Evolutionary conservation across 2,329 filamentous ascomycete species (phyloP).

Genomic region (Epichloe amarillans): DNA sequence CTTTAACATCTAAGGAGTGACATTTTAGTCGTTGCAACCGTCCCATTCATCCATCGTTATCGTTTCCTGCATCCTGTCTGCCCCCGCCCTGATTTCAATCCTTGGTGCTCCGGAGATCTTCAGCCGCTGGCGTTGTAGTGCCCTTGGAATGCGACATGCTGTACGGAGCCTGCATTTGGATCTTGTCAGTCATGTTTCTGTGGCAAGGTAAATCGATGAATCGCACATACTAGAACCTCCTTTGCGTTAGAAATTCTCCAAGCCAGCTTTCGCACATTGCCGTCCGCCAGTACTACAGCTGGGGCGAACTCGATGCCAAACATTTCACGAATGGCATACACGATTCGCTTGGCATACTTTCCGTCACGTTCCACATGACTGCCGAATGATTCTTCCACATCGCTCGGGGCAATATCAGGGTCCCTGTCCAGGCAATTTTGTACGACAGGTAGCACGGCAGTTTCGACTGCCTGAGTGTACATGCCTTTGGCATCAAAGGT

Average conservation of each 20-base stretch:
- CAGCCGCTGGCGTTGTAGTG: slow-evolving; percentile 42
- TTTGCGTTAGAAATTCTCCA: slow-evolving; percentile 96
- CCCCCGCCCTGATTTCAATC: background rate
- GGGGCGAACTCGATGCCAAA: slow-evolving; percentile 93
- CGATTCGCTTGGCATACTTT: slow-evolving; percentile 79
- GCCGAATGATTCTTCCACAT: slow-evolving; percentile 71
- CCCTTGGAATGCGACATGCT: slow-evolving; percentile 56
- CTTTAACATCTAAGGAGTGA: too few relatives aligned
- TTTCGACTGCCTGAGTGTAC: slow-evolving; percentile 59
- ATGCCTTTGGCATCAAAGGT: slow-evolving; percentile 44
- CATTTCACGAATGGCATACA: slow-evolving; percentile 93
- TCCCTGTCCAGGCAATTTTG: slow-evolving; percentile 89
- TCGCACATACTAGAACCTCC: slow-evolving; percentile 65
- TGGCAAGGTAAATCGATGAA: background rate
- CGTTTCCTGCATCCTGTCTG: background rate
- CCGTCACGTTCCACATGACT: slow-evolving; percentile 71
- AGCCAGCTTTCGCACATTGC: slow-evolving; percentile 76
- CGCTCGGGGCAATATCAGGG: slow-evolving; percentile 75
- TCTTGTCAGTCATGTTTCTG: background rate
- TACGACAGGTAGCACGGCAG: slow-evolving; percentile 66
- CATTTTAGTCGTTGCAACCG: background rate
- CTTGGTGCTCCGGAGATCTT: slow-evolving; percentile 23
- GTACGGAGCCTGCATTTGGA: slow-evolving; percentile 46
- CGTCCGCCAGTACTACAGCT: slow-evolving; percentile 83
- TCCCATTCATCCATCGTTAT: background rate